These are phyloP conservation scores for Ormosia semicastrata DNA, from an alignment of 306 rosid species.

Conservation along the genomic window DNA sequence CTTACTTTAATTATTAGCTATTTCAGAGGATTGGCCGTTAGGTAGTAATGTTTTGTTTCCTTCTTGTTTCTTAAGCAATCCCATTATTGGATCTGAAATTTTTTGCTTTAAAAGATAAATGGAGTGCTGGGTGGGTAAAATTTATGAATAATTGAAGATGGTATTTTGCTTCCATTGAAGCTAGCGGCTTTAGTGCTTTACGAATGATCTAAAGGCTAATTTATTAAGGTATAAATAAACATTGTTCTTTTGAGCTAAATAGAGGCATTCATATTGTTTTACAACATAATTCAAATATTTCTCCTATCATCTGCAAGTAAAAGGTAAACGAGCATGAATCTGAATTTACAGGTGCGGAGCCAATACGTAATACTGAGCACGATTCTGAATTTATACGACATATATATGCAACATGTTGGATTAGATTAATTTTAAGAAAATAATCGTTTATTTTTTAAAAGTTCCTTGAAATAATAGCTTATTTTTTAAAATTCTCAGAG, in stretches of 20 bases:
- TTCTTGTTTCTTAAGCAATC: slow-evolving; percentile 8
- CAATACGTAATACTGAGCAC: no score
- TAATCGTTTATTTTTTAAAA: no score
- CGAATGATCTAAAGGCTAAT: not conserved
- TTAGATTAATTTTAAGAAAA: no score
- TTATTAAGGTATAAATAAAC: not conserved
- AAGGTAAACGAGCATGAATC: not conserved
- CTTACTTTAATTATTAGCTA: slow-evolving; percentile 5
- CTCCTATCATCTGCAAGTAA: not conserved
- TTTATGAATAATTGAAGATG: not conserved
- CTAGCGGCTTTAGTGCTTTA: not conserved
- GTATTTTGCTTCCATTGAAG: slow-evolving; percentile 11
- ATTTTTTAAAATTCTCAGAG: no score
- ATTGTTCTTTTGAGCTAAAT: not conserved
- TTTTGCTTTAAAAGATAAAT: slow-evolving; percentile 18
- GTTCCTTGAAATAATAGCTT: no score
- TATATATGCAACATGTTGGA: no score
- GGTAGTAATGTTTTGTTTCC: slow-evolving; percentile 22
- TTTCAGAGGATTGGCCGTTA: not conserved
- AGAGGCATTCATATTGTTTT: not conserved
- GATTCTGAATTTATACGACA: no score
- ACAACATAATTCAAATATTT: not conserved
- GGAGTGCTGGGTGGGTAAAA: not conserved
- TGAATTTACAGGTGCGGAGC: not conserved
- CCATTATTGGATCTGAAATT: not conserved